Base-by-base conservation (phyloP, 179 eudicot species). In the Beta corolliflora region DNA sequence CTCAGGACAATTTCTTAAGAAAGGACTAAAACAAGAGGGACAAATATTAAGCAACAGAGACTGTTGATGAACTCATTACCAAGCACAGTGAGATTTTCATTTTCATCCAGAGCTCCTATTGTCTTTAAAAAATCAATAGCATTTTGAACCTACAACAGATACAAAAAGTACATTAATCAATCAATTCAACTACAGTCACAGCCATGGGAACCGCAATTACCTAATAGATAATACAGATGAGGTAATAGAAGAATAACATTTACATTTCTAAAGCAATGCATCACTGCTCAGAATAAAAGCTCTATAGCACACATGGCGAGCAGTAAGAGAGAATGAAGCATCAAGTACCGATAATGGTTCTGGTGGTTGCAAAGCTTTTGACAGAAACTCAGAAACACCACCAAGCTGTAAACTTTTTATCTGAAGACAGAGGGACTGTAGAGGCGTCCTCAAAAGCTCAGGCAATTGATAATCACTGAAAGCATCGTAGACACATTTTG, bases 381-480 rank as follows among this genome's bases (percentile, higher is more conserved):
- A 89, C 77, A 93, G 85, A 81, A 93, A 93, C 78, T 92, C 94
- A 50, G 97, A 86, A 80, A 93, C 89, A 83, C 95, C 88, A 71
- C 95, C 97, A 66, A 93, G 95, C 76, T 92, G 85, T 84, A 93
- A 87, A 87, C 94, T 92, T 86, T 93, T 93, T 64, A 93, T 92
- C 85, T 93, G 97, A 84, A 93, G 87, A 86, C 97, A 93, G 45
- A 93, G 92, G 25, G 97, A 93, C 84, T 93, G 97, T 77, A 93
- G 81, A 77, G 97, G 95, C 15, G 97, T 93, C 84, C 97, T 90
- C 77, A 93, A 86, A 78, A 93, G 91, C 81, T 93, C 95, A 73
- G 97, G 97, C 54, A 93, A 81, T 69, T 93, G 97, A 81, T 89
- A 90, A 72, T 92, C 95, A 31, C 92, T 88, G 85, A 93, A 93